Evolutionary conservation across 352 stramenopile species (phyloP).

Genomic region (Phytophthora crassamura): DNA sequence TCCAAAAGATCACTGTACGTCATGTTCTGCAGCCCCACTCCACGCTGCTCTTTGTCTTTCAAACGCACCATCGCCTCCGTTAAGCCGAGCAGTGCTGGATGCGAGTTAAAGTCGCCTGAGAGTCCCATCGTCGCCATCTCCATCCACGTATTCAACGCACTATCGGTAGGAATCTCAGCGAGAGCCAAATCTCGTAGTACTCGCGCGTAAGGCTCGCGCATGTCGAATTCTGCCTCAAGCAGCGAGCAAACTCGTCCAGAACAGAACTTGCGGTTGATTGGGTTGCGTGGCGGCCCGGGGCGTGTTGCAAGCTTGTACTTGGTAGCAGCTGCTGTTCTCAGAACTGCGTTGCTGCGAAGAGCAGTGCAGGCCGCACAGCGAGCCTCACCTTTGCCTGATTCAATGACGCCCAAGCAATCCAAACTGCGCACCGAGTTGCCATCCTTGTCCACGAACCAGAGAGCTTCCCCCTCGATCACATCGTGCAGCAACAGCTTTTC

Average conservation of each 20-base stretch:
- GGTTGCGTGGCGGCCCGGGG: constrained; percentile 43
- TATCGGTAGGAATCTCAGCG: constrained; percentile 48
- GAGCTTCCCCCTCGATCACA: constrained; percentile 68
- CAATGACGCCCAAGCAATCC: constrained; percentile 62
- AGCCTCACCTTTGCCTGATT: constrained; percentile 43
- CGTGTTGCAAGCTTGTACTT: constrained; percentile 48
- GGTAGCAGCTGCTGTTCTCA: constrained; percentile 49
- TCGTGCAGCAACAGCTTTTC: constrained; percentile 79
- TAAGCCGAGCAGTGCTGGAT: constrained; percentile 68
- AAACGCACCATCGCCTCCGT: constrained; percentile 75
- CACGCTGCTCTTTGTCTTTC: constrained; percentile 80
- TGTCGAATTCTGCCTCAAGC: constrained; percentile 64
- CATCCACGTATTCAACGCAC: constrained; percentile 63
- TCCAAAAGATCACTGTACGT: constrained; percentile 70
- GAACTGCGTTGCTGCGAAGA: constrained; percentile 57
- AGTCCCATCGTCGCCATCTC: constrained; percentile 77
- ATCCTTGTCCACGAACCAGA: constrained; percentile 88
- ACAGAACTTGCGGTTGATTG: constrained; percentile 67
- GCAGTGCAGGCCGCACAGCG: constrained; percentile 55
- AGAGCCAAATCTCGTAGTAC: constrained; percentile 67
- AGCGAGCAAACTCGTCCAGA: constrained; percentile 57
- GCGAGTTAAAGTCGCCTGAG: constrained; percentile 60
- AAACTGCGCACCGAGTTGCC: constrained; percentile 72
- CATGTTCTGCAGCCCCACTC: constrained; percentile 87
- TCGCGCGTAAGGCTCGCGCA: constrained; percentile 56